Percentiles rank a stretch among this genome's conserved stretches.
phyloP scores from a whole-genome alignment of 75 land plant genomes.

The Isoetes taiwanensis region DNA sequence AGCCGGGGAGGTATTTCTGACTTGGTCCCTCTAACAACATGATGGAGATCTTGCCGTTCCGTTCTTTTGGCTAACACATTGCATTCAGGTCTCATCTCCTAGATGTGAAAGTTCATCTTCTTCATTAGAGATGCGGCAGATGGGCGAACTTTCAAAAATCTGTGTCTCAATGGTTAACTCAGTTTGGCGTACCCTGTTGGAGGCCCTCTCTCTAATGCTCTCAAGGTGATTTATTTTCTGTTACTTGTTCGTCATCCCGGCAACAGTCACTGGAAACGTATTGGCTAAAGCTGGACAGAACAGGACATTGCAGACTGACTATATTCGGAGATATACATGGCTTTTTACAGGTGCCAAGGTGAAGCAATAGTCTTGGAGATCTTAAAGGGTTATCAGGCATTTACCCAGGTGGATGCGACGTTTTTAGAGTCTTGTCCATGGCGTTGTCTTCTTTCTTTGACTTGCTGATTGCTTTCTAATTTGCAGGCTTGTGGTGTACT shows the following conservation, averaged over 20 bases:
- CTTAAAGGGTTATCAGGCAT: slow-evolving; percentile 94
- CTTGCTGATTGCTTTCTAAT: background rate
- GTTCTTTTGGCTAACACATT: background rate
- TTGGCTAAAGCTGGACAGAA: too few species aligned
- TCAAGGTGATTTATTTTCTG: slow-evolving; percentile 34
- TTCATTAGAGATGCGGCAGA: slow-evolving; percentile 9
- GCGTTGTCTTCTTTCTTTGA: too few species aligned
- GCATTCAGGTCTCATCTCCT: slow-evolving; percentile 28
- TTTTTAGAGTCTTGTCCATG: too few species aligned
- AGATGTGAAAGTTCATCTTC: slow-evolving; percentile 33
- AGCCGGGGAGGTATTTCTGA: slow-evolving; percentile 52
- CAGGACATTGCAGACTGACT: too few species aligned
- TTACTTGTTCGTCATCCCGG: background rate
- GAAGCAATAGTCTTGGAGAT: slow-evolving; percentile 89
- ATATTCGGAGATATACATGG: slow-evolving; percentile 9
- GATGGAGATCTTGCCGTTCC: background rate
- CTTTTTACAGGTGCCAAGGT: slow-evolving; percentile 71
- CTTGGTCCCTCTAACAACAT: background rate
- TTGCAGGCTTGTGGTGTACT: slow-evolving; percentile 94
- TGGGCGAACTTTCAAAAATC: slow-evolving; percentile 39
- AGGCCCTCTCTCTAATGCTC: slow-evolving; percentile 75
- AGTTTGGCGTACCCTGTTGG: slow-evolving; percentile 77
- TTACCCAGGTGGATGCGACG: slow-evolving; percentile 97
- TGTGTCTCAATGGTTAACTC: slow-evolving; percentile 84
- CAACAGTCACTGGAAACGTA: background rate